phyloP scores from a whole-genome alignment of 2,329 filamentous ascomycete species.

The Alternaria burnsii region DNA sequence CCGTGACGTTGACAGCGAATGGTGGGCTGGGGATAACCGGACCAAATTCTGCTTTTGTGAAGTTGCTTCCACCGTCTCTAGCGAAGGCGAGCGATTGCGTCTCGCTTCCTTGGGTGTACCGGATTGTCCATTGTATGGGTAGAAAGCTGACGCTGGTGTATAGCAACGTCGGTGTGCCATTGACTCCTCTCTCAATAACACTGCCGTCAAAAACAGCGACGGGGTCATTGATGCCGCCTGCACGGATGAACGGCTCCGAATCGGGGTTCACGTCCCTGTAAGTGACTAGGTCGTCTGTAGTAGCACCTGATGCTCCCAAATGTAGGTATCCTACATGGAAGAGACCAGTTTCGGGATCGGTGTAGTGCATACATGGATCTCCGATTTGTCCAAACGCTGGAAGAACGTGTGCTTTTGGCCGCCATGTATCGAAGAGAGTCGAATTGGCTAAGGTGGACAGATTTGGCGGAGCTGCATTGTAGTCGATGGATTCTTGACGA shows the following conservation, averaged over 20 bases:
- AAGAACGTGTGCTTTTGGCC: constrained; percentile 54
- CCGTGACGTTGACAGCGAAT: constrained; percentile 54
- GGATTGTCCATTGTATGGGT: constrained; percentile 58
- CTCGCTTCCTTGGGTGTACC: constrained; percentile 58
- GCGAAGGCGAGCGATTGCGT: constrained; percentile 57
- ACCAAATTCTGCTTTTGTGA: constrained; percentile 51
- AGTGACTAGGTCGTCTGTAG: constrained; percentile 55
- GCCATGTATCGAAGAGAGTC: constrained; percentile 32
- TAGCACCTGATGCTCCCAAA: constrained; percentile 40
- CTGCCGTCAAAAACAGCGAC: constrained; percentile 58
- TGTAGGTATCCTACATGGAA: constrained; percentile 59
- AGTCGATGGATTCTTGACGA: constrained; percentile 22
- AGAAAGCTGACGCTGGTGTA: constrained; percentile 58
- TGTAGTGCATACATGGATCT: constrained; percentile 58
- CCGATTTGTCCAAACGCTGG: constrained; percentile 54
- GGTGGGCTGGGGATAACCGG: constrained; percentile 53
- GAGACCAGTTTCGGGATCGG: constrained; percentile 54
- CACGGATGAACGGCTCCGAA: constrained; percentile 39
- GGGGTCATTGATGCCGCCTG: constrained; percentile 55
- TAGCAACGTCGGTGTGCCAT: constrained; percentile 55
- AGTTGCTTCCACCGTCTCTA: constrained; percentile 52
- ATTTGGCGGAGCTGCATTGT: constrained; percentile 29
- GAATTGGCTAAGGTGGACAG: constrained; percentile 28
- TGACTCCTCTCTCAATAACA: constrained; percentile 56
- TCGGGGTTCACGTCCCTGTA: constrained; percentile 50